Percentiles rank a stretch among this genome's conserved stretches.
phyloP scores from a whole-genome alignment of 2,329 filamentous ascomycete genomes.

The Nigrospora osmanthi region DNA sequence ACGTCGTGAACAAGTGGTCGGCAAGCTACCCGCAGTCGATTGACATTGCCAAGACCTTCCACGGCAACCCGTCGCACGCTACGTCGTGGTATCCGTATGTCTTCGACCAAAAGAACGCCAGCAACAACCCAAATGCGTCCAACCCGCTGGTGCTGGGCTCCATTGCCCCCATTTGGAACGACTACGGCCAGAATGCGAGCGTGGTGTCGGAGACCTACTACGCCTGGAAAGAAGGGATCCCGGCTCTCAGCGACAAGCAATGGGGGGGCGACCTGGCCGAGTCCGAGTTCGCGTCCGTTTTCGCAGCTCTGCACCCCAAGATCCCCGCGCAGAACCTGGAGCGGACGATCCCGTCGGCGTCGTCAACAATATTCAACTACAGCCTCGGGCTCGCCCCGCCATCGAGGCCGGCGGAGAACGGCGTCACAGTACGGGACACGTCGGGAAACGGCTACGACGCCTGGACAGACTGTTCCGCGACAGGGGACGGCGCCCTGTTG shows the following conservation, averaged over 20 bases:
- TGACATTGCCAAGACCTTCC: constrained; percentile 36
- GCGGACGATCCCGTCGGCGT: constrained; percentile 25
- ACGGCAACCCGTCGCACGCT: constrained; percentile 28
- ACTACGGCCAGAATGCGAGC: constrained; percentile 42
- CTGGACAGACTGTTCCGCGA: constrained; percentile 25
- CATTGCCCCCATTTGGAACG: constrained; percentile 45
- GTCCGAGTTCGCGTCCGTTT: constrained; percentile 26
- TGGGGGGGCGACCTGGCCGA: constrained; percentile 41
- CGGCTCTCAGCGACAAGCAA: constrained; percentile 42
- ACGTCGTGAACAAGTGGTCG: constrained; percentile 41
- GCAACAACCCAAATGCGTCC: constrained; percentile 33
- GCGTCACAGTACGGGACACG: constrained; percentile 19
- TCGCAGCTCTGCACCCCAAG: constrained; percentile 27
- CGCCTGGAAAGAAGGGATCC: constrained; percentile 39
- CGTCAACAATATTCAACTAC: constrained; percentile 26
- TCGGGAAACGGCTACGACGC: constrained; percentile 33
- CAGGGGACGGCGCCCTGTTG: constrained; percentile 15
- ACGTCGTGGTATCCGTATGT: constrained; percentile 39
- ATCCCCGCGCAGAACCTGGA: constrained; percentile 43
- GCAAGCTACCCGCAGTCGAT: constrained; percentile 36
- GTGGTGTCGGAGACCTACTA: constrained; percentile 45
- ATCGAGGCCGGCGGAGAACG: neutral
- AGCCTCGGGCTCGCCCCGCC: constrained; percentile 11
- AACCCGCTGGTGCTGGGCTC: constrained; percentile 36
- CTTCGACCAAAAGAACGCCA: constrained; percentile 39